A percentile compares a stretch with the other conserved stretches of the same genome.
These are phyloP conservation scores for Daldinia concentrica DNA, from an alignment of 495 filamentous ascomycete species.

Conservation along the genomic window DNA sequence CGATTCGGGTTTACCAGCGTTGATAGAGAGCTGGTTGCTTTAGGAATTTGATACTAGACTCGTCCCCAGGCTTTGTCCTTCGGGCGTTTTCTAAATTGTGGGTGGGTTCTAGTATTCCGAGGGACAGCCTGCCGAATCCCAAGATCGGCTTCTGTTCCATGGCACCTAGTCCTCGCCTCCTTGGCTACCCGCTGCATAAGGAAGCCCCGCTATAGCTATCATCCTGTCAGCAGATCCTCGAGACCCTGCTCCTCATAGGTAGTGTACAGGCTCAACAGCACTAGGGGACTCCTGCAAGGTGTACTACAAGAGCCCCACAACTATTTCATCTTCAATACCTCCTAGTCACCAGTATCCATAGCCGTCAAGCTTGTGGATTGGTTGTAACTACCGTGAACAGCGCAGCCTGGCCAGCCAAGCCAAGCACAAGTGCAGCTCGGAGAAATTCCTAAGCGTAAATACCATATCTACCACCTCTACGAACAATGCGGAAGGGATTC, in stretches of 20 bases:
- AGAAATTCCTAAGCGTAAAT: constrained; percentile 26
- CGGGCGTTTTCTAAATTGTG: constrained; percentile 32
- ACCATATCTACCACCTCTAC: constrained; percentile 29
- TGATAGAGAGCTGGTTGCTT: constrained; percentile 15
- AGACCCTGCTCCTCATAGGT: constrained; percentile 45
- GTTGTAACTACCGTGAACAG: constrained; percentile 38
- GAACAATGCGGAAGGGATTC: constrained; percentile 23
- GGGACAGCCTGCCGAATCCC: constrained; percentile 34
- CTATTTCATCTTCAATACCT: constrained; percentile 44
- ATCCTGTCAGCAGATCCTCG: constrained; percentile 50
- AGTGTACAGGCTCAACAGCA: constrained; percentile 32
- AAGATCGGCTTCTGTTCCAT: constrained; percentile 41
- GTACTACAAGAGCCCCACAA: constrained; percentile 46
- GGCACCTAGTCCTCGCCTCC: constrained; percentile 37
- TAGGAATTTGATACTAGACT: constrained; percentile 17
- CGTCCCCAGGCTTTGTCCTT: constrained; percentile 15
- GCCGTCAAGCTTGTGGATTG: constrained; percentile 41
- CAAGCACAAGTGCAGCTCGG: constrained; percentile 31
- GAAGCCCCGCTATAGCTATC: constrained; percentile 47
- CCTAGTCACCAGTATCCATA: constrained; percentile 40
- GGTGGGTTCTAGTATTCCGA: constrained; percentile 27
- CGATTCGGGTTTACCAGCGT: constrained; percentile 19
- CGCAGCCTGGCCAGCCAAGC: constrained; percentile 32
- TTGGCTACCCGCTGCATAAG: constrained; percentile 43
- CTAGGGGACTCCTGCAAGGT: constrained; percentile 44